Conservation (phyloP, 1,284 basidiomycete genomes). For the Pseudozyma pruni region DNA sequence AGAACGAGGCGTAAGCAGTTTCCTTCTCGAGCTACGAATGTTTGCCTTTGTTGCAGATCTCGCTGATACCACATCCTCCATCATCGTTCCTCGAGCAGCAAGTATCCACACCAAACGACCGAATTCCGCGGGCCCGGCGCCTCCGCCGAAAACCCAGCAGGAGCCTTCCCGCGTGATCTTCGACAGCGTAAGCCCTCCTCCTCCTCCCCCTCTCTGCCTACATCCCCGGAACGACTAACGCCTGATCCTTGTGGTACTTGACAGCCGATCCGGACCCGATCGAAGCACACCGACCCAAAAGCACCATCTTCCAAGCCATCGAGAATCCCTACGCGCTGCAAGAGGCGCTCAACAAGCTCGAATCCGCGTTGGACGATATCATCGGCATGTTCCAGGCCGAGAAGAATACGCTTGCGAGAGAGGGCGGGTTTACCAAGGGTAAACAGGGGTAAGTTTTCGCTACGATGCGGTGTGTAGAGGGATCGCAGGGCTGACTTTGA, state of each 20-base stretch:
- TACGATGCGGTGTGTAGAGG: too few species aligned
- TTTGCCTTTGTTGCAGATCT: neutral
- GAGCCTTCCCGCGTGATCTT: conserved; percentile 40
- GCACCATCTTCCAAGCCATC: conserved; percentile 53
- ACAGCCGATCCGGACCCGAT: conserved; percentile 39
- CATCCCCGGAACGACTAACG: neutral
- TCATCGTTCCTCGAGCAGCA: conserved; percentile 10
- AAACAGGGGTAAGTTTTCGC: conserved; percentile 49
- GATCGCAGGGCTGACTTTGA: neutral
- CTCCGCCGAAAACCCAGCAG: conserved; percentile 47
- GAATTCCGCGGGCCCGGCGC: conserved; percentile 42
- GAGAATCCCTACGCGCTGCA: conserved; percentile 61
- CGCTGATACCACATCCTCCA: neutral
- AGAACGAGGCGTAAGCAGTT: conserved; percentile 46
- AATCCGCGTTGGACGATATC: conserved; percentile 53
- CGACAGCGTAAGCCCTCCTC: conserved; percentile 27
- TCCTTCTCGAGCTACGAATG: neutral
- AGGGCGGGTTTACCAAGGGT: conserved; percentile 56
- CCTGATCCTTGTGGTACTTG: neutral
- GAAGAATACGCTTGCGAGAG: conserved; percentile 51
- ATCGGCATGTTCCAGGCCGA: conserved; percentile 57
- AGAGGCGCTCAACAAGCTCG: conserved; percentile 53
- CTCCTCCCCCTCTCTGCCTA: neutral
- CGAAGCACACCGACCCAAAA: conserved; percentile 29
- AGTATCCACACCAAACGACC: conserved; percentile 40